These are phyloP conservation scores for Orbilia javanica DNA, from an alignment of 2,329 filamentous ascomycete genomes.

Conservation along the genomic window DNA sequence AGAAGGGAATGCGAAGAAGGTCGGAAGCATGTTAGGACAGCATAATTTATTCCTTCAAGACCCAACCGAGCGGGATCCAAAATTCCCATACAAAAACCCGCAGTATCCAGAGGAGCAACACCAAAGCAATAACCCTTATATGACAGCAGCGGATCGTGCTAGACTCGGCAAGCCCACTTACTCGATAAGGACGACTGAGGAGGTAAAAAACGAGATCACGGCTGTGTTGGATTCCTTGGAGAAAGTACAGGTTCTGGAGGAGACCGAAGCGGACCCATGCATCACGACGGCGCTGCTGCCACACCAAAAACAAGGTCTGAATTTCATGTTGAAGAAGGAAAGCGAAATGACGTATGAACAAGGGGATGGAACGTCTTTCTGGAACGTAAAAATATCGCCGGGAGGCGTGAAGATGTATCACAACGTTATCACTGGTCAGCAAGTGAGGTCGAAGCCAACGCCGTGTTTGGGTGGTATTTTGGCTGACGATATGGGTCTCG, in stretches of 20 bases:
- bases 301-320: constrained; percentile 54
- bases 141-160: constrained; percentile 43
- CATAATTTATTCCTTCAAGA: constrained; percentile 55
- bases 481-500: constrained; percentile 62
- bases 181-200: constrained; percentile 54
- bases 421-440: constrained; percentile 71
- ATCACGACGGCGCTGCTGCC: constrained; percentile 47
- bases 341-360: constrained; percentile 45
- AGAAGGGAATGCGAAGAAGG: constrained; percentile 51
- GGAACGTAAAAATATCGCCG: constrained; percentile 74
- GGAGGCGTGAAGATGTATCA: constrained; percentile 76
- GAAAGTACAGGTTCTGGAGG: constrained; percentile 52
- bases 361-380: constrained; percentile 75
- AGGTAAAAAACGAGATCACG: constrained; percentile 55
- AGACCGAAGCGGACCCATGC: constrained; percentile 43
- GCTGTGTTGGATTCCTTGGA: constrained; percentile 51
- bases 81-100: constrained; percentile 53
- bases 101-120: constrained; percentile 54
- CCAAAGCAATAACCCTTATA: constrained; percentile 30
- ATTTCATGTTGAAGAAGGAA: constrained; percentile 57
- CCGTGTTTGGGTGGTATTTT: constrained; percentile 57
- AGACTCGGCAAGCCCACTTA: constrained; percentile 51
- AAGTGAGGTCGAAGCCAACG: constrained; percentile 67
- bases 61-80: constrained; percentile 42
- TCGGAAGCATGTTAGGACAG: constrained; percentile 50